These are phyloP conservation scores for Ogataea parapolymorpha DNA, from an alignment of 805 yeast species.

Conservation along the genomic window DNA sequence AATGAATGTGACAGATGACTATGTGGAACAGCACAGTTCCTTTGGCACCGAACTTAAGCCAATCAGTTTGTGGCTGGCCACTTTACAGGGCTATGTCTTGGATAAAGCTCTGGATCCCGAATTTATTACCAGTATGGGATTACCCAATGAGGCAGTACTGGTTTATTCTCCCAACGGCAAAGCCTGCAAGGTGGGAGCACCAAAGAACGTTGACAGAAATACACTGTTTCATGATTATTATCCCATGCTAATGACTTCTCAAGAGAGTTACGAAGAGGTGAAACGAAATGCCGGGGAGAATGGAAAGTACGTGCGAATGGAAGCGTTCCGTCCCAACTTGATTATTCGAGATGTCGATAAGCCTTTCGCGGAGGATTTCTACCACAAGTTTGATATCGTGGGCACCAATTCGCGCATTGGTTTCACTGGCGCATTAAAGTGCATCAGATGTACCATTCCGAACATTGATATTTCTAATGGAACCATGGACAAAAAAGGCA, in stretches of 20 bases:
- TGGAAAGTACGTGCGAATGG: slow-evolving; percentile 17
- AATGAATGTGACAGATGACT: slow-evolving; percentile 17
- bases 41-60: slow-evolving; percentile 5
- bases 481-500: slow-evolving; percentile 19
- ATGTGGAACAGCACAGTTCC: slow-evolving; percentile 15
- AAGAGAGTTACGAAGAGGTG: slow-evolving; percentile 20
- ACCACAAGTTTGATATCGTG: slow-evolving; percentile 23
- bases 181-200: slow-evolving; percentile 26
- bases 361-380: slow-evolving; percentile 30
- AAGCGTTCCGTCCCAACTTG: slow-evolving; percentile 29
- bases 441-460: slow-evolving; percentile 30
- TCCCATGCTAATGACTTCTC: slow-evolving; percentile 27
- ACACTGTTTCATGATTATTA: slow-evolving; percentile 33
- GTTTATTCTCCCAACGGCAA: slow-evolving; percentile 28
- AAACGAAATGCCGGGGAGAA: slow-evolving; percentile 10
- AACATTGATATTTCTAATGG: slow-evolving; percentile 26
- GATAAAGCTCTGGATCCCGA: slow-evolving; percentile 19
- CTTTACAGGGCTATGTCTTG: slow-evolving; percentile 21
- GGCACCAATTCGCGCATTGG: slow-evolving; percentile 8
- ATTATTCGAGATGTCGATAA: slow-evolving; percentile 18
- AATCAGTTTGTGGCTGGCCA: slow-evolving; percentile 21
- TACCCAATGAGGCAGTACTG: slow-evolving; percentile 22
- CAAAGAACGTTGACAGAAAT: slow-evolving; percentile 16
- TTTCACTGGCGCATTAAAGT: slow-evolving; percentile 27
- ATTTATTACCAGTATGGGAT: slow-evolving; percentile 17